Evolutionary conservation across 345 rosid genomes (phyloP).

Genomic region (Chamaenerion angustifolium): DNA sequence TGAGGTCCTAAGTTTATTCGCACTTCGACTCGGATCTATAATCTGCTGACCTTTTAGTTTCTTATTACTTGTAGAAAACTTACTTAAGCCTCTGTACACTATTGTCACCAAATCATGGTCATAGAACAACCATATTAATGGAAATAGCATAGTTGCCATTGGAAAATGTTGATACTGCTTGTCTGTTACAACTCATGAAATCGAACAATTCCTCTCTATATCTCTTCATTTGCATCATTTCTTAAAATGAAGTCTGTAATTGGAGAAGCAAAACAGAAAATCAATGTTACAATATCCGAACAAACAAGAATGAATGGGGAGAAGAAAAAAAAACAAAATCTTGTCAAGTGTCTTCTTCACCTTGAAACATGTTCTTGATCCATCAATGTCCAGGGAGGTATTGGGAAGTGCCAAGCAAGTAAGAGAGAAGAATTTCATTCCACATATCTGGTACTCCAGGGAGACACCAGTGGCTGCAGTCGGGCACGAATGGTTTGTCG

Average conservation of each 20-base stretch:
- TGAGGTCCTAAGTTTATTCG: too few species aligned
- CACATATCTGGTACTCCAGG: slow-evolving; percentile 87
- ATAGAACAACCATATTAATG: too few species aligned
- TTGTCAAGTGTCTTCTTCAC: not conserved
- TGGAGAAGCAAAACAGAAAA: not conserved
- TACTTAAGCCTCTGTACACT: too few species aligned
- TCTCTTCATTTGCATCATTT: not conserved
- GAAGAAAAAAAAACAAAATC: slow-evolving; percentile 1
- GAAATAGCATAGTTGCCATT: too few species aligned
- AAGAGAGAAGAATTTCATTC: slow-evolving; percentile 66
- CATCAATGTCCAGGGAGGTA: slow-evolving; percentile 1
- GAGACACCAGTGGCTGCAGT: slow-evolving; percentile 94
- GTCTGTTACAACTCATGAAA: too few species aligned
- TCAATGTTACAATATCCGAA: slow-evolving; percentile 6
- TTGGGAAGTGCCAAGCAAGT: slow-evolving; percentile 12
- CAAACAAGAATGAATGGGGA: not conserved
- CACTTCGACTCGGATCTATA: too few species aligned
- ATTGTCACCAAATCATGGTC: too few species aligned
- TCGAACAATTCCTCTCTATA: not conserved
- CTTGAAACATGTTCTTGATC: not conserved
- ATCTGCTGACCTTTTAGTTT: too few species aligned
- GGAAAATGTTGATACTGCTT: too few species aligned
- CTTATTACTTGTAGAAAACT: too few species aligned
- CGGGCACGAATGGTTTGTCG: slow-evolving; percentile 49
- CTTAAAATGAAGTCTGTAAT: not conserved